Base-by-base conservation (phyloP, 192 early-diverging fungal genomes). In the Rhizophagus clarus region DNA sequence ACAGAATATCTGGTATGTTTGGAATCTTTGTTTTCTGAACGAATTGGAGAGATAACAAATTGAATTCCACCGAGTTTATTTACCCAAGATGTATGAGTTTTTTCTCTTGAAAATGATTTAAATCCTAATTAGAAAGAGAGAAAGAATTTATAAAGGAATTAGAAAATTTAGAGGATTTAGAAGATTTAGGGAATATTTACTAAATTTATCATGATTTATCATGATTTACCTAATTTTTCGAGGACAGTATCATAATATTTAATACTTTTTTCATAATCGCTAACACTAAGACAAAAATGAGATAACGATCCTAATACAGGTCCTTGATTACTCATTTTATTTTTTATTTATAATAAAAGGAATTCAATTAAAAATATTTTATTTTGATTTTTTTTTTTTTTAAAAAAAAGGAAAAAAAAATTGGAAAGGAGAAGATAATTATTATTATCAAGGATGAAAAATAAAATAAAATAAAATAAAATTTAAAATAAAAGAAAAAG, bases 231-330 rank as follows among this genome's bases (percentile, higher is more conserved):
- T 29, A 71, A 11, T 22, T 31, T 5, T 4, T 6, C 42, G 4
- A 71, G 69, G 40, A 71, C 4, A 10, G n/a, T 14, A 42, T 71
- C 69, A n/a, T 71, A 71, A 71, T 29, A 42, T 71, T 71, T 31
- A 31, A 71, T 37, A 10, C 69, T 34, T 37, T 71, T 40, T 24
- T 29, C 14, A 42, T 71, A 71, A 42, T 71, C 69, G 42, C 22
- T n/a, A 17, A 71, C 69, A 42, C 32, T 22, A 42, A 71, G 32
- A 17, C 37, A 3, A 9, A 71, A 3, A 37, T 71, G 69, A 71
- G 26, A 29, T n/a, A 71, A 42, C 26, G 69, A 34, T n/a, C 69
- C 69, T 5, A 71, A 40, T 5, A 37, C 9, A 24, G 37, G 62
- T 28, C 11, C 12, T 51, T 51, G 40, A 42, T 42, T 51, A 17